Base-by-base conservation (phyloP, 1,284 basidiomycete species). In the Cutaneotrichosporon spelunceum region DNA sequence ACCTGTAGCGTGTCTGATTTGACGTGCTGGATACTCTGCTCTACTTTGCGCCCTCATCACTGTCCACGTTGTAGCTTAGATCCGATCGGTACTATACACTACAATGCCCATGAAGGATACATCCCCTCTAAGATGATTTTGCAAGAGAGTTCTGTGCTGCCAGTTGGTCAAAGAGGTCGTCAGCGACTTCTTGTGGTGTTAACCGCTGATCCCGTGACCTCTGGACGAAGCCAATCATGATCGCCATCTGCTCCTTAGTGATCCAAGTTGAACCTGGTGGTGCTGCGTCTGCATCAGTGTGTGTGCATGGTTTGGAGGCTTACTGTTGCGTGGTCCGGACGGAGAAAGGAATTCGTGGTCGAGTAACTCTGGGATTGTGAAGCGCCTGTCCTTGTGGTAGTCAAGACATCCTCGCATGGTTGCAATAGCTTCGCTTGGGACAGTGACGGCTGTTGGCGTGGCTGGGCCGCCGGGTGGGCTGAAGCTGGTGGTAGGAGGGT, bases 331-430 rank as follows among this genome's bases (percentile, higher is more conserved):
- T 42, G 39, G 7, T 19, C 39, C 39, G 10, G 57, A 57, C 3
- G 75, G 73, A 34, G 65, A 69, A 60, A 82, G 68, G 64, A 81
- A 82, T 36, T 78, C 76, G 67, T 81, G 78, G 24, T 70, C 59
- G 26, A 83, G 67, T 50, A 84, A 68, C 62, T 82, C 76, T 4
- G 80, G 79, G 53, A 84, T 84, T 29, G 81, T 81, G 60, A 82
- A 74, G 4, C 83, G 73, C 26, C 76, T 64, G 61, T 81, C 80
- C 49, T 81, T 79, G 27, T 78, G 68, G 68, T 82, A 84, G 21
- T 71, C 67, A 19, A 84, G 68, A 63, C 83, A 82, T 26, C 77
- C 71, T 62, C 76, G 72, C 74, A 85, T 82, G 9, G 79, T 75
- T 33, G 79, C 75, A 39, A 84, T 74, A 21, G 83, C 75, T 7